Percentiles rank a stretch among this genome's conserved stretches.
Conservation (phyloP, 2,329 filamentous ascomycete genomes). For the Penicillium griseofulvum region DNA sequence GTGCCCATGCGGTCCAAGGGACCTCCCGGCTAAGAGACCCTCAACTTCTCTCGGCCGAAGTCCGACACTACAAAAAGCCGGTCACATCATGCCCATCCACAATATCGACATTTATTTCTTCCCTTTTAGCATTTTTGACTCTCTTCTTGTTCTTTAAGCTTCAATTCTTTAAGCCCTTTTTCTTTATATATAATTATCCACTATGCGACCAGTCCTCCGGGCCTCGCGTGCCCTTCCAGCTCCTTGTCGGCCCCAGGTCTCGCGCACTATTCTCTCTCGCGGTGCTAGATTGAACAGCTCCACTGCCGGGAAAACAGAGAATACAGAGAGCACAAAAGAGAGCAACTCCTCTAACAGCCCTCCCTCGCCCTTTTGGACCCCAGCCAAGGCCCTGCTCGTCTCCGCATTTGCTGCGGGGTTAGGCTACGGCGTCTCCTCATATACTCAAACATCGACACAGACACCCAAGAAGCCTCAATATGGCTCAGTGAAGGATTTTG, state of each 20-base stretch:
- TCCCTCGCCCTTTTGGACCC: slow-evolving; percentile 42
- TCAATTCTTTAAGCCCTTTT: background rate
- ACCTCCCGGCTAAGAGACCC: background rate
- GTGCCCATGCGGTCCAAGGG: background rate
- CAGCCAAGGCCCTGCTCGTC: slow-evolving; percentile 48
- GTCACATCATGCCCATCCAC: slow-evolving; percentile 8
- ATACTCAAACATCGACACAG: slow-evolving; percentile 30
- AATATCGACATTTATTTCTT: background rate
- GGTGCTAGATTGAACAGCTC: slow-evolving; percentile 22
- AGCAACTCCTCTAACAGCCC: slow-evolving; percentile 13
- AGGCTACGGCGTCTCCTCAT: slow-evolving; percentile 53
- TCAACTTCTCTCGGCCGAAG: slow-evolving; percentile 16
- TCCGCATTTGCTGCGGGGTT: slow-evolving; percentile 51
- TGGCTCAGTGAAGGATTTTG: slow-evolving; percentile 39
- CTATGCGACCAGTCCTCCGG: slow-evolving; percentile 24
- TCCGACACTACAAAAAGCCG: slow-evolving; percentile 9
- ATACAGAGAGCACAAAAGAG: slow-evolving; percentile 5
- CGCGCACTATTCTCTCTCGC: slow-evolving; percentile 4
- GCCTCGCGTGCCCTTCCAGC: slow-evolving; percentile 28
- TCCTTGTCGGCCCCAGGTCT: slow-evolving; percentile 24
- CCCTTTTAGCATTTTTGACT: background rate
- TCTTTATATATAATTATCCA: background rate
- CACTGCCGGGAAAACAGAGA: background rate
- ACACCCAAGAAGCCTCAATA: slow-evolving; percentile 33
- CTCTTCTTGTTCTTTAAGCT: background rate